phyloP scores from a whole-genome alignment of 2,329 filamentous ascomycete species.

The Penicillium polonicum region DNA sequence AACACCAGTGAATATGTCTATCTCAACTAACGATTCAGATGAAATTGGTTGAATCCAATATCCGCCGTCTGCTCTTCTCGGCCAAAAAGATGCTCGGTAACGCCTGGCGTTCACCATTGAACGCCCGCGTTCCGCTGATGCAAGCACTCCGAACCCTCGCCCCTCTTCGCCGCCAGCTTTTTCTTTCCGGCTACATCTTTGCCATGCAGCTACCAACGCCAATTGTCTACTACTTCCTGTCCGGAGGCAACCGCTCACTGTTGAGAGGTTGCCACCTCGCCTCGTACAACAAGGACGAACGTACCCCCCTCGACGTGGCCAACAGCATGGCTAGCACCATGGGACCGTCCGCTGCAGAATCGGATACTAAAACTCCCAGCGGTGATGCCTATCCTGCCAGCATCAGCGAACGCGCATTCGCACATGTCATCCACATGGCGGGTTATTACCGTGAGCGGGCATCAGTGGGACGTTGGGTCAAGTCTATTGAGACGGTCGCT shows the following conservation, averaged over 20 bases:
- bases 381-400: constrained; percentile 43
- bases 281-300: constrained; percentile 36
- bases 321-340: constrained; percentile 52
- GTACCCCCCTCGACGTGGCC: constrained; percentile 38
- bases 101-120: constrained; percentile 45
- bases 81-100: constrained; percentile 53
- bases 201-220: constrained; percentile 52
- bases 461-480: constrained; percentile 48
- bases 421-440: constrained; percentile 53
- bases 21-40: constrained; percentile 33
- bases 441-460: constrained; percentile 56
- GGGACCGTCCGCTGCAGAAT: constrained; percentile 52
- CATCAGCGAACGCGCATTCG: constrained; percentile 42
- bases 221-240: constrained; percentile 46
- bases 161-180: constrained; percentile 51
- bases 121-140: constrained; percentile 46
- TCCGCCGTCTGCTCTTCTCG: constrained; percentile 41
- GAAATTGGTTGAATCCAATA: constrained; percentile 45
- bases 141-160: constrained; percentile 45
- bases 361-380: constrained; percentile 33
- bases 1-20: not conserved
- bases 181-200: constrained; percentile 56
- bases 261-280: constrained; percentile 44
- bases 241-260: constrained; percentile 52
- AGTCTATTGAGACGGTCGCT: constrained; percentile 51